phyloP scores from a whole-genome alignment of 2,329 filamentous ascomycete species.

The Graphium sp. region DNA sequence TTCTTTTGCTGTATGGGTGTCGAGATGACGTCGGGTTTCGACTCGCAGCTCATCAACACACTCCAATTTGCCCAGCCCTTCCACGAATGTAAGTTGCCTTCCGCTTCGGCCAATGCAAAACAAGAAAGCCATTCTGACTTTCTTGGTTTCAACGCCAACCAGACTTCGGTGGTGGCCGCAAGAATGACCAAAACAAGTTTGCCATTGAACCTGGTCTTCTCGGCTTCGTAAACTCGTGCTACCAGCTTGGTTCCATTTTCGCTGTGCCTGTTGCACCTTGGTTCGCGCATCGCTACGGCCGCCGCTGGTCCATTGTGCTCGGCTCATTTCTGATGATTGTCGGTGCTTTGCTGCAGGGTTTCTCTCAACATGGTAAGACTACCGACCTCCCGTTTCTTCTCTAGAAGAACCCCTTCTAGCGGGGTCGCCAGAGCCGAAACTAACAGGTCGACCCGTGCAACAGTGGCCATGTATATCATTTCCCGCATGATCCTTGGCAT shows the following conservation, averaged over 20 bases:
- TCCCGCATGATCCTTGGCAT: slow-evolving; percentile 43
- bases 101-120: background rate
- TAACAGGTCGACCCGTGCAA: too few species aligned
- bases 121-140: background rate
- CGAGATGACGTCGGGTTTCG: slow-evolving; percentile 39
- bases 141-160: background rate
- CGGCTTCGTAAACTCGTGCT: slow-evolving; percentile 34
- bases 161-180: slow-evolving; percentile 8
- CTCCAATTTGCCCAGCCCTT: slow-evolving; percentile 20
- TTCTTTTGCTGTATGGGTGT: slow-evolving; percentile 37
- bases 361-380: slow-evolving; percentile 20
- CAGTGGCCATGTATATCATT: slow-evolving; percentile 37
- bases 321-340: slow-evolving; percentile 36
- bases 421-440: too few species aligned
- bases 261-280: slow-evolving; percentile 34
- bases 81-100: slow-evolving; percentile 15
- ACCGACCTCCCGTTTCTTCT: background rate
- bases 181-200: slow-evolving; percentile 7
- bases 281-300: slow-evolving; percentile 28
- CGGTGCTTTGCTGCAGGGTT: slow-evolving; percentile 37
- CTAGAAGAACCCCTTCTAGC: background rate
- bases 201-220: slow-evolving; percentile 14
- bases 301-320: slow-evolving; percentile 34
- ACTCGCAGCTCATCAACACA: slow-evolving; percentile 25
- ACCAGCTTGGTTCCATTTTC: slow-evolving; percentile 36